These are phyloP conservation scores for Dysphania ambrosioides DNA, from an alignment of 148 eudicot species.

Conservation along the genomic window DNA sequence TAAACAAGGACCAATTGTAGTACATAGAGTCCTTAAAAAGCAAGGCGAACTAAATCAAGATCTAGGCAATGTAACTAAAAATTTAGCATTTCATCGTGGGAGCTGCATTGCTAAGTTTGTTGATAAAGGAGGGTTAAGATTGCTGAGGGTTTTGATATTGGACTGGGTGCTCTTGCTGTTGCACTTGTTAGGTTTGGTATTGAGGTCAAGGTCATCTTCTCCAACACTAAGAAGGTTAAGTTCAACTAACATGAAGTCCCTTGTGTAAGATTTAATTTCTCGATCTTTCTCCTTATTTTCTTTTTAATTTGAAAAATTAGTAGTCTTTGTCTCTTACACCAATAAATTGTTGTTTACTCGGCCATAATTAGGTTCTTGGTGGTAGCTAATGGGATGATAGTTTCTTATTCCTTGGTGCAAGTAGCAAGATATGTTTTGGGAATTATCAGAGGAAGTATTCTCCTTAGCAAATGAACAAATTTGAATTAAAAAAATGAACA, in stretches of 20 bases:
- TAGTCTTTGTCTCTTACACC: too few relatives aligned
- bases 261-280: slow-evolving; percentile 53
- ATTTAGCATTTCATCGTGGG: slow-evolving; percentile 56
- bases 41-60: too few relatives aligned
- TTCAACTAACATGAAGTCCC: slow-evolving; percentile 87
- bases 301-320: too few relatives aligned
- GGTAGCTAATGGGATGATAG: slow-evolving; percentile 66
- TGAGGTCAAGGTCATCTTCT: slow-evolving; percentile 69
- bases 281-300: not conserved
- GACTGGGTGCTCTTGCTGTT: slow-evolving; percentile 55
- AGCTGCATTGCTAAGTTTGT: slow-evolving; percentile 38
- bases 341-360: not conserved
- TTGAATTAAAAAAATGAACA: too few relatives aligned
- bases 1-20: too few relatives aligned
- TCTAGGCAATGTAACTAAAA: too few relatives aligned
- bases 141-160: slow-evolving; percentile 63
- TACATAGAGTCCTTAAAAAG: too few relatives aligned
- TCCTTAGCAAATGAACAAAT: slow-evolving; percentile 79
- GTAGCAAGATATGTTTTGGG: slow-evolving; percentile 64
- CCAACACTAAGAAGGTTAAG: slow-evolving; percentile 64
- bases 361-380: slow-evolving; percentile 63
- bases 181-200: slow-evolving; percentile 53
- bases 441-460: slow-evolving; percentile 73
- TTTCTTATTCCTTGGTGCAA: slow-evolving; percentile 78
- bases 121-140: slow-evolving; percentile 53